These are phyloP conservation scores for Maudiozyma barnettii DNA, from an alignment of 805 yeast species.

Conservation along the genomic window DNA sequence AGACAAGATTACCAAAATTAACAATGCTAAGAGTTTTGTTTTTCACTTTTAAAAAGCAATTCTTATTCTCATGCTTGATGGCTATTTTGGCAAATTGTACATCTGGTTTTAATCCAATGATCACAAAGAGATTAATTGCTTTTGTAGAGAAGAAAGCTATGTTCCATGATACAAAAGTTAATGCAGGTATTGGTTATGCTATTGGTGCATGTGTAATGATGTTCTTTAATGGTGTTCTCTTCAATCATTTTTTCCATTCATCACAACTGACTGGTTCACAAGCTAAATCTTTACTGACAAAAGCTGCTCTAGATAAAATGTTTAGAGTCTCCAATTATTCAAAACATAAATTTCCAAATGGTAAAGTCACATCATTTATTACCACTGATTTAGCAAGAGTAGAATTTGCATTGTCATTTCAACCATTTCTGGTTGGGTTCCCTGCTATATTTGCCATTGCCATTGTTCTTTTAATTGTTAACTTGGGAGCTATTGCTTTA, in stretches of 20 bases:
- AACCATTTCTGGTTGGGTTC: conserved; percentile 53
- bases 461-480: conserved; percentile 51
- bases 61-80: conserved; percentile 34
- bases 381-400: conserved; percentile 80
- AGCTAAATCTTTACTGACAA: conserved; percentile 60
- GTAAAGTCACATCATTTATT: conserved; percentile 65
- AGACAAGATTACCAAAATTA: conserved; percentile 20
- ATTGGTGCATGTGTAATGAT: conserved; percentile 57
- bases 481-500: conserved; percentile 64
- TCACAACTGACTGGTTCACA: conserved; percentile 61
- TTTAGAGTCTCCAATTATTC: conserved; percentile 51
- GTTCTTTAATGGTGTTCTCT: conserved; percentile 36
- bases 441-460: conserved; percentile 57
- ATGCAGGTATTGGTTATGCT: conserved; percentile 67
- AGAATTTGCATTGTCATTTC: conserved; percentile 64
- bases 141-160: conserved; percentile 47
- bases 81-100: conserved; percentile 40
- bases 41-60: conserved; percentile 42
- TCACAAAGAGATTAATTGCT: conserved; percentile 53
- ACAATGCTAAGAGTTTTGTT: conserved; percentile 37
- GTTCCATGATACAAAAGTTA: conserved; percentile 35
- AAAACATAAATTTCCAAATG: conserved; percentile 50
- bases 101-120: conserved; percentile 51
- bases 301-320: conserved; percentile 61
- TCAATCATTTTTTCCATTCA: conserved; percentile 56